A percentile compares a stretch with the other conserved stretches of the same genome.
phyloP scores from a whole-genome alignment of 164 flowering plant genomes.

The Vitis labrusca region DNA sequence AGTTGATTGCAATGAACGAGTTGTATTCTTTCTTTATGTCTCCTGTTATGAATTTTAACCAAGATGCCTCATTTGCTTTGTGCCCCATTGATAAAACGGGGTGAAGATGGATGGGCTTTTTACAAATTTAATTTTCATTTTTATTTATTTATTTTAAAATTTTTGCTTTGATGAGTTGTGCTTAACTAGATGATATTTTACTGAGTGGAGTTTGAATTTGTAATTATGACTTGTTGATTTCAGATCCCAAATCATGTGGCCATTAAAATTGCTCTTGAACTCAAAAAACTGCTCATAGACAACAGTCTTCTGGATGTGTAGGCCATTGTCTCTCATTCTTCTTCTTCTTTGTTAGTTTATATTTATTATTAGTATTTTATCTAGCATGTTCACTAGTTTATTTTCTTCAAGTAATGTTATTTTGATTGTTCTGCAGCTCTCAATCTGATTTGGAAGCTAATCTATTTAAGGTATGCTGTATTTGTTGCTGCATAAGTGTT shows the following conservation, averaged over 20 bases:
- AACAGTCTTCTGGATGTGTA: slow-evolving; percentile 98
- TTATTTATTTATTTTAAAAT: too few relatives aligned
- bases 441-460: slow-evolving; percentile 95
- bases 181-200: background rate
- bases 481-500: background rate
- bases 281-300: slow-evolving; percentile 92
- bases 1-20: too few relatives aligned
- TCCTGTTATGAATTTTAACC: too few relatives aligned
- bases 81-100: too few relatives aligned
- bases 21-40: too few relatives aligned
- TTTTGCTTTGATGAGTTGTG: too few relatives aligned
- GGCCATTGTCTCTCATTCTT: slow-evolving; percentile 18
- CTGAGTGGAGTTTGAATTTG: background rate
- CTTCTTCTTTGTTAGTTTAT: background rate
- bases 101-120: too few relatives aligned
- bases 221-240: slow-evolving; percentile 12
- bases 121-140: too few relatives aligned
- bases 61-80: too few relatives aligned
- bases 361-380: background rate
- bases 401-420: background rate
- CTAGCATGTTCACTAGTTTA: background rate
- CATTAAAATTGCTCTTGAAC: slow-evolving; percentile 88
- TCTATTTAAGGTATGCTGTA: slow-evolving; percentile 74
- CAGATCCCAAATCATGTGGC: slow-evolving; percentile 99
- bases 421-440: slow-evolving; percentile 53